These are phyloP conservation scores for Physcomitrellopsis africana DNA, from an alignment of 225 moss, liverwort and hornwort genomes.

Conservation along the genomic window DNA sequence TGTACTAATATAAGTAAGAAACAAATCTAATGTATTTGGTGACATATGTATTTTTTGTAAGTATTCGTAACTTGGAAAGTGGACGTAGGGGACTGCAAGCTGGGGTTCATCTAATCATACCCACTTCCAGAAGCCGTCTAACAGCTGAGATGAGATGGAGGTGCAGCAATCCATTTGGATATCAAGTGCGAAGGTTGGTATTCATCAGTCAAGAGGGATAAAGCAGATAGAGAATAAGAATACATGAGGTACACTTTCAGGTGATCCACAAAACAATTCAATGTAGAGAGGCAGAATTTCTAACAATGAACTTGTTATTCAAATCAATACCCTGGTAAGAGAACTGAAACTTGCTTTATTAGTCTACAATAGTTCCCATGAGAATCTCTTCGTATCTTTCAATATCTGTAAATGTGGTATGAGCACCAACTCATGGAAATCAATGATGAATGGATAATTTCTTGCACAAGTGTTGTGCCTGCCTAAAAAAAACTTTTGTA, in stretches of 20 bases:
- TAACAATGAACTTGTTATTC: constrained; percentile 6
- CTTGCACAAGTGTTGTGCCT: background rate
- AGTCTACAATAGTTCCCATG: constrained; percentile 30
- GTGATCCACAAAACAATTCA: background rate
- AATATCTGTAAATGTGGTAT: constrained; percentile 9
- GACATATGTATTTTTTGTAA: too few species aligned
- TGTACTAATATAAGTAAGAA: too few species aligned
- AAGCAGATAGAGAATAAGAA: too few species aligned
- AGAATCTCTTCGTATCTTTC: constrained; percentile 23
- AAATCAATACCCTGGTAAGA: constrained; percentile 31
- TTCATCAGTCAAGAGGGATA: too few species aligned
- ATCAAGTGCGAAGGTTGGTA: too few species aligned
- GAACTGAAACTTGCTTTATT: constrained; percentile 45
- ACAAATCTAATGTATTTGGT: too few species aligned
- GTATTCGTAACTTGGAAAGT: too few species aligned
- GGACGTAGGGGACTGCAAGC: too few species aligned
- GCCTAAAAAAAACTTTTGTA: background rate
- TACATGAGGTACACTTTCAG: background rate
- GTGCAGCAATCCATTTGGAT: too few species aligned
- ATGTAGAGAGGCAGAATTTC: constrained; percentile 2
- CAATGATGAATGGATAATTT: constrained; percentile 12
- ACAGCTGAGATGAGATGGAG: too few species aligned
- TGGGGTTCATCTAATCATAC: too few species aligned
- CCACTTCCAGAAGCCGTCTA: too few species aligned
- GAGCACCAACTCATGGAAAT: constrained; percentile 19